A percentile compares a stretch with the other conserved stretches of the same genome.
phyloP scores from a whole-genome alignment of 139 green algal species.

The Tetratostichococcus sp. region DNA sequence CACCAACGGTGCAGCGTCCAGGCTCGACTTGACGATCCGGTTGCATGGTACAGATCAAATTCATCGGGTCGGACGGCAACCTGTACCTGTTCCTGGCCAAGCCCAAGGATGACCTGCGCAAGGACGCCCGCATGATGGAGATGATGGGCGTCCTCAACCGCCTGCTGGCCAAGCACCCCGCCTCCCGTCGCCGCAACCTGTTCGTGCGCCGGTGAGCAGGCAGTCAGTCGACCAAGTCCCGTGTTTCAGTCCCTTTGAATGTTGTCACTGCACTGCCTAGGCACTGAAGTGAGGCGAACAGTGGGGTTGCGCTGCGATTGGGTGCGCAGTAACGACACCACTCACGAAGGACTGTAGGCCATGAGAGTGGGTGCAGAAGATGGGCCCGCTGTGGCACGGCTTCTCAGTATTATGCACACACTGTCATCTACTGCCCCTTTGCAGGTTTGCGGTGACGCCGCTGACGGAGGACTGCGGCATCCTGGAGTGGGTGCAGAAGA shows the following conservation, averaged over 20 bases:
- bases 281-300: too few species aligned
- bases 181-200: conserved; percentile 64
- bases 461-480: conserved; percentile 93
- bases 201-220: conserved; percentile 68
- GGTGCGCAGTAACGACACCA: too few species aligned
- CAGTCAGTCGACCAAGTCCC: too few species aligned
- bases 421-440: neutral
- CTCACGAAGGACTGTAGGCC: too few species aligned
- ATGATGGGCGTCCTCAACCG: conserved; percentile 71
- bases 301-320: too few species aligned
- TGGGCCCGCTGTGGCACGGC: too few species aligned
- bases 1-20: too few species aligned
- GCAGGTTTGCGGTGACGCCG: conserved; percentile 77
- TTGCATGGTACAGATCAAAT: conserved; percentile 29
- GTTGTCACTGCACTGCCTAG: too few species aligned
- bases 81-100: conserved; percentile 94
- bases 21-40: neutral
- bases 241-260: too few species aligned
- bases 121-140: conserved; percentile 97
- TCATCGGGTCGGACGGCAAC: conserved; percentile 73
- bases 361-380: too few species aligned
- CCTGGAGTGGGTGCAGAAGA: conserved; percentile 75
- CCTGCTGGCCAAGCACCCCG: conserved; percentile 47
- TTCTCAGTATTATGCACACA: too few species aligned
- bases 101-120: conserved; percentile 96